Evolutionary conservation across 2,329 filamentous ascomycete genomes (phyloP), one percentile per base, ranked within the genome.

Genomic region (Colletotrichum musicola): DNA sequence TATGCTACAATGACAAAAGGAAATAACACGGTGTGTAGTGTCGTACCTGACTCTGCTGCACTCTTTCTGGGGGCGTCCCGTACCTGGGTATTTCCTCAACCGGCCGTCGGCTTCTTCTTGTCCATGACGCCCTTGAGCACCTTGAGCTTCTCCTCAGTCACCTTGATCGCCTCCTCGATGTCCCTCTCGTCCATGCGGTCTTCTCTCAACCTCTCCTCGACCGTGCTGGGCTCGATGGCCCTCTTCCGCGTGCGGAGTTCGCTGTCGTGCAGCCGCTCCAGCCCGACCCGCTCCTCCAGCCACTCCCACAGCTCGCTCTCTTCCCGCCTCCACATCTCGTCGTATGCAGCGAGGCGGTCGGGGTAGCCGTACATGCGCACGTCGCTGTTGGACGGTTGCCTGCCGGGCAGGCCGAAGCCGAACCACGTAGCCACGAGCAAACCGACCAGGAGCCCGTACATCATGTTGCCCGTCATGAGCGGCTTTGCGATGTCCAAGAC

Each of bases 261-360:
- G 59, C 74, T 80, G 63, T 82, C 84, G 72, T 78, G 81, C 72
- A 87, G 80, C 67, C 82, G 83, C 64, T 94, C 91, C 77, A 96
- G 82, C 2, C 93, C 92, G 1, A 94, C 90, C 18, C 95, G 87
- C 74, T 97, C 93, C 78, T 98, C 95, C 4, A 98, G 83, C 95
- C 95, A 98, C 66, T 93, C 91, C 95, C 95, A 98, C 10, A 98
- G 82, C 74, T 96, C 93, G 72, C 89, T 93, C 77, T 98, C 95
- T 78, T 98, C 94, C 47, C 89, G 85, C 42, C 90, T 87, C 95
- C 95, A 99, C 76, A 98, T 92, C 80, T 97, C 93, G 73, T 98
- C 95, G 77, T 98, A 98, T 0, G 93, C 94, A 2, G 92, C 90
- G 16, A 94, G 81, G 6, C 94, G 88, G 63, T 95, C 90, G 0